phyloP scores from a whole-genome alignment of 2,329 filamentous ascomycete species.

The Aspergillus ochraceus region DNA sequence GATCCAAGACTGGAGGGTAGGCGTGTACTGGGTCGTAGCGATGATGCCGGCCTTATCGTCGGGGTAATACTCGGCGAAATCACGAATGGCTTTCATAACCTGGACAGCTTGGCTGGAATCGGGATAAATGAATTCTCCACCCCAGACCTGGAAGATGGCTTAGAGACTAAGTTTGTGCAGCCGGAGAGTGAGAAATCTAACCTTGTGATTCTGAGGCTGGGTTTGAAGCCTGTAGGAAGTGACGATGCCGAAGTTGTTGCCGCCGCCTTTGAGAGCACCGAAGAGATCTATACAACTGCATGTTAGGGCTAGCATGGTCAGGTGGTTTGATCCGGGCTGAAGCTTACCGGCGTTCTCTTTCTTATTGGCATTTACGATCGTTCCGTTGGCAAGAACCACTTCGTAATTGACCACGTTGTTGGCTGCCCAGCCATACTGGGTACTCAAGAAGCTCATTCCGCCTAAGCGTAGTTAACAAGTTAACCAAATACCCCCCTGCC shows the following conservation, averaged over 20 bases:
- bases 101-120: slow-evolving; percentile 35
- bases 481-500: background rate
- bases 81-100: slow-evolving; percentile 32
- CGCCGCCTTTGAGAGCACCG: slow-evolving; percentile 43
- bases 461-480: slow-evolving; percentile 17
- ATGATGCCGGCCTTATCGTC: slow-evolving; percentile 64
- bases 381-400: slow-evolving; percentile 50
- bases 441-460: slow-evolving; percentile 51
- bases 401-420: slow-evolving; percentile 51
- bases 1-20: slow-evolving; percentile 55
- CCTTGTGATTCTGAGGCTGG: slow-evolving; percentile 24
- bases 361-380: slow-evolving; percentile 43
- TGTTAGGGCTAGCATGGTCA: background rate
- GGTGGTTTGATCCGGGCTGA: background rate
- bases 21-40: slow-evolving; percentile 52
- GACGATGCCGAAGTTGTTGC: slow-evolving; percentile 47
- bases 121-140: slow-evolving; percentile 47
- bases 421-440: slow-evolving; percentile 52
- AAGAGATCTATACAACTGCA: slow-evolving; percentile 35
- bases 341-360: slow-evolving; percentile 30
- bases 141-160: slow-evolving; percentile 40
- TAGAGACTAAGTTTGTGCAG: background rate
- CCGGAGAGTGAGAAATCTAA: background rate
- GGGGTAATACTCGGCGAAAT: slow-evolving; percentile 49
- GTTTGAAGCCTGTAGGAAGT: slow-evolving; percentile 40